Conservation (phyloP, 352 stramenopile genomes). For the Phytophthora sansomeana region DNA sequence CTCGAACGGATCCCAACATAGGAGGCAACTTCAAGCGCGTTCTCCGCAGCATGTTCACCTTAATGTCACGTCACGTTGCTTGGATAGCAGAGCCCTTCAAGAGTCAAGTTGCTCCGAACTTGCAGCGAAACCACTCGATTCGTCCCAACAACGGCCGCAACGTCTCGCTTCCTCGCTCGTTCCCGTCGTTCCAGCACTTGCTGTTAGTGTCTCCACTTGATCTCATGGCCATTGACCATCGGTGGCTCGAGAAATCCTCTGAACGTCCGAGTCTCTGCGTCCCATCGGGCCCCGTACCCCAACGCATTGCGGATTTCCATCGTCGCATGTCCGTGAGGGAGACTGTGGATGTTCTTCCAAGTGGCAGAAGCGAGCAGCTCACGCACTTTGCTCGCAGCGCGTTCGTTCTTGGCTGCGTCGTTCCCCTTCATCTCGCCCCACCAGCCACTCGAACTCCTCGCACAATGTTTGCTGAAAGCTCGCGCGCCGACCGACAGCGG, state of each 20-base stretch:
- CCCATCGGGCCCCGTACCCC: constrained; percentile 84
- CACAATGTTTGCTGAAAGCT: constrained; percentile 84
- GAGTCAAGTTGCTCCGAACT: constrained; percentile 21
- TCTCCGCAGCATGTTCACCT: constrained; percentile 15
- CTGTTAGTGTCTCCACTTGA: constrained; percentile 70
- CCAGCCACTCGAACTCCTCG: constrained; percentile 70
- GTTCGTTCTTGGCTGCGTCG: constrained; percentile 72
- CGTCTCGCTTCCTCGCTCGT: constrained; percentile 27
- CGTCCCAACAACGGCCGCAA: constrained; percentile 26
- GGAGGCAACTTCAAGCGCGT: constrained; percentile 20
- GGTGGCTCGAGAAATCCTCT: constrained; percentile 87
- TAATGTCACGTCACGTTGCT: constrained; percentile 17
- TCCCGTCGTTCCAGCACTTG: constrained; percentile 3
- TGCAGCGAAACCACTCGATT: constrained; percentile 29
- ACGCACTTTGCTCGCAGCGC: constrained; percentile 54
- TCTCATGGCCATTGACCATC: constrained; percentile 80
- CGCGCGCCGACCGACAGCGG: constrained; percentile 77
- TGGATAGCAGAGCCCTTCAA: background rate
- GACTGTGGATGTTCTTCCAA: constrained; percentile 87
- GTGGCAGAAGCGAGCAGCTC: constrained; percentile 61
- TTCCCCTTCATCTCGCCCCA: constrained; percentile 71
- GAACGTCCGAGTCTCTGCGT: constrained; percentile 56
- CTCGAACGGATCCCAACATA: constrained; percentile 24
- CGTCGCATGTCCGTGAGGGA: constrained; percentile 71
- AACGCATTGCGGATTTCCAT: constrained; percentile 76